Percentiles rank a stretch among this genome's conserved stretches.
These are phyloP conservation scores for Cladosporium sp. DNA, from an alignment of 2,329 filamentous ascomycete genomes.

Conservation along the genomic window DNA sequence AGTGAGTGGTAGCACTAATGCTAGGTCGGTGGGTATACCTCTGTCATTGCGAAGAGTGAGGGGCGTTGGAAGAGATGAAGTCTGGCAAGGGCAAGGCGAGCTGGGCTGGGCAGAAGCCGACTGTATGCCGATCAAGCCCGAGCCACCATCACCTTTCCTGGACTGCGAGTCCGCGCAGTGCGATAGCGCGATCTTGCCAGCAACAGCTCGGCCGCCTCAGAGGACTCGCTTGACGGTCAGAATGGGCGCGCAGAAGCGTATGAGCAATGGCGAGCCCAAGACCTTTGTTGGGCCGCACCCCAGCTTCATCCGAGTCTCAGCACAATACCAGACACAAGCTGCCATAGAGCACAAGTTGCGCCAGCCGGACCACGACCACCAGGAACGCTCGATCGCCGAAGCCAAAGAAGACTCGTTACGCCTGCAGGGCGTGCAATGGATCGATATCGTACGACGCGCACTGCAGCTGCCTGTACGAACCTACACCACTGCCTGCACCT, in stretches of 20 bases:
- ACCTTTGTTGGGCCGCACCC: constrained; percentile 50
- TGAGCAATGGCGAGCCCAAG: constrained; percentile 31
- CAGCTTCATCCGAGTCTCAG: constrained; percentile 60
- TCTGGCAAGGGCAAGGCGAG: no score
- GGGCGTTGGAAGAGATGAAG: background rate
- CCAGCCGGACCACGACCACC: constrained; percentile 54
- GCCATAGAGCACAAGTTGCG: constrained; percentile 67
- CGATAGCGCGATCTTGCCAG: background rate
- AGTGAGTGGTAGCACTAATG: no score
- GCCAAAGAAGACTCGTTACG: constrained; percentile 76
- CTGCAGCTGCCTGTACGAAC: constrained; percentile 87
- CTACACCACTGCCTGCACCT: constrained; percentile 84
- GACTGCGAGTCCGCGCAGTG: background rate
- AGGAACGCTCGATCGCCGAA: constrained; percentile 46
- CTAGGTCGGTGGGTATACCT: background rate
- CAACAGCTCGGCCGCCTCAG: background rate
- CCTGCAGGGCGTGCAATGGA: constrained; percentile 81
- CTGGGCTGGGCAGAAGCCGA: background rate
- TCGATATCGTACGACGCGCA: constrained; percentile 75
- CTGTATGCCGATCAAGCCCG: constrained; percentile 2
- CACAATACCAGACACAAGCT: constrained; percentile 79
- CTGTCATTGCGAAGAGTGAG: background rate
- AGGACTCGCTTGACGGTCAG: background rate
- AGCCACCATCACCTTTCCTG: background rate
- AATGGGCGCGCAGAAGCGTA: constrained; percentile 31